Conservation (phyloP, 768 basidiomycete species). For the Sporobolomyces phaffii region DNA sequence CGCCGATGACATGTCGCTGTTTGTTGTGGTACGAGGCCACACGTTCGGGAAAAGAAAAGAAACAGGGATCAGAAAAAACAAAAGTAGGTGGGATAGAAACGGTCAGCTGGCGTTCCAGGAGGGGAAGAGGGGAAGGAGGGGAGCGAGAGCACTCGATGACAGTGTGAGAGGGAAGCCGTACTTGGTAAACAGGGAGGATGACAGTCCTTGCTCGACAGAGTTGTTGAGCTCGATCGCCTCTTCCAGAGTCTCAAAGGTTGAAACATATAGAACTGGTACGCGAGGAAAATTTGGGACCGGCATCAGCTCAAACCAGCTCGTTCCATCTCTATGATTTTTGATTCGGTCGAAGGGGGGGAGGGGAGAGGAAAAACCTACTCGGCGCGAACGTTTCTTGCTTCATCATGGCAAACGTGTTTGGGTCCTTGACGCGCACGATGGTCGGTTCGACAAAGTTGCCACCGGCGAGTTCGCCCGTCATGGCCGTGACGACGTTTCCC, state of each 20-base stretch:
- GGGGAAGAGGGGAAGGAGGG: no score
- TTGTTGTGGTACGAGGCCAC: no score
- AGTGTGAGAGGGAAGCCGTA: no score
- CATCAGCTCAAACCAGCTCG: no score
- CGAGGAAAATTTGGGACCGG: no score
- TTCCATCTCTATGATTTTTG: no score
- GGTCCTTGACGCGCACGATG: constrained; percentile 54
- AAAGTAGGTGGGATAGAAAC: no score
- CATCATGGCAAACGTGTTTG: constrained; percentile 34
- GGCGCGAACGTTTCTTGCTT: constrained; percentile 42
- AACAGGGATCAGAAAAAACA: no score
- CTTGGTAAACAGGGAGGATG: constrained; percentile 81
- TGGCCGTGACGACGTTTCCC: constrained; percentile 51
- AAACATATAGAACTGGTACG: constrained; percentile 86
- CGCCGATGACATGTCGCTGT: constrained; percentile 70
- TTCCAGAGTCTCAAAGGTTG: constrained; percentile 53
- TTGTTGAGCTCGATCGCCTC: constrained; percentile 73
- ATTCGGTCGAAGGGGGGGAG: no score
- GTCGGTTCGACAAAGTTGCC: constrained; percentile 90
- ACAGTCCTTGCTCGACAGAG: constrained; percentile 81
- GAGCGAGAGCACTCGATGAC: no score
- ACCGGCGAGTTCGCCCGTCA: constrained; percentile 52
- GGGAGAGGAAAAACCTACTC: constrained; percentile 37
- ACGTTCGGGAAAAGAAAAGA: no score
- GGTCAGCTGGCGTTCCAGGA: no score